A percentile compares a stretch with the other conserved stretches of the same genome.
phyloP scores from a whole-genome alignment of 495 filamentous ascomycete species.

The Penicillium manginii region DNA sequence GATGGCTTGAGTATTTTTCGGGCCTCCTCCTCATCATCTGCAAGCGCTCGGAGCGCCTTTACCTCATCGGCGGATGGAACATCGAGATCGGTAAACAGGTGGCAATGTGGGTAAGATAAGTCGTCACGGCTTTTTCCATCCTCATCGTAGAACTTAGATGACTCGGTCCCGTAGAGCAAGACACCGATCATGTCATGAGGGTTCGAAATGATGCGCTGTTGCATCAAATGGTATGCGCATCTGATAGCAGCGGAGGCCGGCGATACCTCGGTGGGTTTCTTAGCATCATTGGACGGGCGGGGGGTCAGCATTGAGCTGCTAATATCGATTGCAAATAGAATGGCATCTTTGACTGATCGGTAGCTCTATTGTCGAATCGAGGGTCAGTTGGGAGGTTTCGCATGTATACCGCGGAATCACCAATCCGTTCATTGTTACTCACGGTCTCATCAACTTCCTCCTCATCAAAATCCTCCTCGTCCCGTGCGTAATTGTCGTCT shows the following conservation, averaged over 20 bases:
- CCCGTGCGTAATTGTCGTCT: constrained; percentile 43
- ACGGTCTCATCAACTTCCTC: constrained; percentile 76
- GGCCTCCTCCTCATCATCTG: constrained; percentile 72
- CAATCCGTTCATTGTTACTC: constrained; percentile 24
- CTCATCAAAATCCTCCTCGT: constrained; percentile 62
- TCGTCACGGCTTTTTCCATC: constrained; percentile 61
- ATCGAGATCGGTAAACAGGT: constrained; percentile 87
- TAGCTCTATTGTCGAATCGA: constrained; percentile 64
- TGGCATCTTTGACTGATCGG: constrained; percentile 91
- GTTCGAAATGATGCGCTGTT: constrained; percentile 96
- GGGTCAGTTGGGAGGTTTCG: neutral
- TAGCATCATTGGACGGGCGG: constrained; percentile 65
- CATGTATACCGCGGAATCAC: constrained; percentile 9
- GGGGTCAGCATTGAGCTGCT: constrained; percentile 83
- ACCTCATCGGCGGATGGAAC: constrained; percentile 86
- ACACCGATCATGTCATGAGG: constrained; percentile 98
- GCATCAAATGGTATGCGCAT: constrained; percentile 93
- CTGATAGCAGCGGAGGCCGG: constrained; percentile 83
- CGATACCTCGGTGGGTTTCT: constrained; percentile 73
- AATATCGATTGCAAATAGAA: constrained; percentile 94
- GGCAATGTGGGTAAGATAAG: constrained; percentile 84
- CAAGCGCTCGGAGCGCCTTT: constrained; percentile 71
- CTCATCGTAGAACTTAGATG: constrained; percentile 78
- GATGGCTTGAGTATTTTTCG: constrained; percentile 68
- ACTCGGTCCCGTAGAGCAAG: constrained; percentile 87